Base-by-base conservation (phyloP, 805 yeast species). In the Metschnikowia henanensis region DNA sequence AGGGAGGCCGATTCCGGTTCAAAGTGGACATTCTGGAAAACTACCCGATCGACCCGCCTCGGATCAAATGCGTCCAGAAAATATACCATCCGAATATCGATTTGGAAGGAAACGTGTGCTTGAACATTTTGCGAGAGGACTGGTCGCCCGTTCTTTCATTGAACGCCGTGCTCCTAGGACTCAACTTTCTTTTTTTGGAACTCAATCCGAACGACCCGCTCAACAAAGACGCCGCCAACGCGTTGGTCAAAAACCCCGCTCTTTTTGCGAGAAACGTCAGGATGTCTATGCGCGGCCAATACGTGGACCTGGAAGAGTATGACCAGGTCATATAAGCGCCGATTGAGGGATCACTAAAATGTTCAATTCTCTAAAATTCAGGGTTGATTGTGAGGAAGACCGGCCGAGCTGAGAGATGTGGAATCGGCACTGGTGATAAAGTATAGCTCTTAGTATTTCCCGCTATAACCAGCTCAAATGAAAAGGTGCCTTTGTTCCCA, bases 71-170 rank as follows among this genome's bases (percentile, higher is more conserved):
- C 55, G 41, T 72, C 23, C 77, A 81, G 41, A 81, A 75, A 58
- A 87, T 92, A 5, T 92, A 86, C 65, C 99, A 92, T 61, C 99
- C 99, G 10, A 92, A 92, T 59, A 92, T 92, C 51, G 97, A 92
- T 61, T 60, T 80, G 17, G 84, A 87, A 34, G 98, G 98, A 0
- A 92, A 90, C 59, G 87, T 92, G 5, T 92, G 99, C 60, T 73
- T 92, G 47, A 92, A 92, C 60, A 91, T 92, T 28, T 71, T 92
- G 46, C 72, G 98, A 53, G 96, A 91, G 61, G 98, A 92, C 62
- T 92, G 99, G 99, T 82, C 90, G 22, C 98, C 99, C 0, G 96
- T 90, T 0, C 71, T 92, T 52, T 87, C 85, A 46, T 68, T 92
- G 58, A 88, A 86, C 59, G 75, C 91, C 5, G 82, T 92, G 7